Evolutionary conservation across 169 alveolate genomes (phyloP), one percentile per base, ranked within the genome.

Genomic region (Eimeria falciformis): DNA sequence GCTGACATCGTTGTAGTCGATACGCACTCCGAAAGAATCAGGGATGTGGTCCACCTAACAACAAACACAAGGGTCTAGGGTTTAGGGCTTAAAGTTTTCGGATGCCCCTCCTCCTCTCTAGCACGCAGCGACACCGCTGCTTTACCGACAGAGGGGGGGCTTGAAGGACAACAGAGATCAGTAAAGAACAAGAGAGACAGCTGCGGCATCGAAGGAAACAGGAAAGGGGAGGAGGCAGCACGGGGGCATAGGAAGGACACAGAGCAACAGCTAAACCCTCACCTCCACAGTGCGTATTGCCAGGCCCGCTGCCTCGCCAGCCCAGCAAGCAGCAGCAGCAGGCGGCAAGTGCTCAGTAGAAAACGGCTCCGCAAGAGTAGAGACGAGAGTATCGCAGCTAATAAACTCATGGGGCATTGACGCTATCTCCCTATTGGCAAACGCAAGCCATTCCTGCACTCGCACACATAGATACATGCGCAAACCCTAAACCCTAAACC

Each of bases 1-100:
- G 62, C 96, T 95, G 47, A 68, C 3, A 7, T n/a, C 82, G 14
- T 33, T 11, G 46, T 53, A 50, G 11, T 77, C 90, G 7, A 93
- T 43, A 65, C 94, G 91, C 9, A 95, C 88, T 12, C 96, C 95
- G 69, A 93, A 93, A 75, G 98, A 94, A 82, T 97, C 97, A 37
- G 91, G 82, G 75, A 96, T 95, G 93, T 96, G 97, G 25, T 95
- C 95, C 94, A 95, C 97, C 96, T 97, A 81, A 86, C 40, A 33
- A 2, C 40, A 33, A 33, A 33, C 2, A 33, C 40, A 33, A 33
- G 40, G 40, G 2, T 2, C 2, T 33, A 33, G 40, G 40, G 40
- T 33, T 33, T 33, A 33, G 40, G 40, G 40, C 2, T 33, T 33
- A 33, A 2, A 2, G 40, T 2, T 33, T 33, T 33, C 40, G 40